These are phyloP conservation scores for Termitomyces sp. DNA, from an alignment of 768 basidiomycete species.

Conservation along the genomic window DNA sequence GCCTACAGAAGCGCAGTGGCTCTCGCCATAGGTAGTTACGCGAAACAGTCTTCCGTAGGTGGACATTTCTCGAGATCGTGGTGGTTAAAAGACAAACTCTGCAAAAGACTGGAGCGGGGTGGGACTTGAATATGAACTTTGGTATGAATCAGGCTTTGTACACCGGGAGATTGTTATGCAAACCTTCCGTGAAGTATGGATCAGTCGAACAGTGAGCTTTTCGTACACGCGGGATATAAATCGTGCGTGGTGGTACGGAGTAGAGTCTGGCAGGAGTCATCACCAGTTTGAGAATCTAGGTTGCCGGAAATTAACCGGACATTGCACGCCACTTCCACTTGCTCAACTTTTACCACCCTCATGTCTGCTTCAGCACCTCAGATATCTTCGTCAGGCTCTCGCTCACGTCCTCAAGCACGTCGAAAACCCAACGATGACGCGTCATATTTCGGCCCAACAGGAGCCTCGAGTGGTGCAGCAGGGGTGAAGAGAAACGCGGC, in stretches of 20 bases:
- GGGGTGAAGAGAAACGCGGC: conserved; percentile 62
- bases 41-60: conserved; percentile 89
- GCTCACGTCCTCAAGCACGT: conserved; percentile 60
- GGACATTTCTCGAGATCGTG: conserved; percentile 56
- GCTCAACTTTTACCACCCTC: conserved; percentile 8
- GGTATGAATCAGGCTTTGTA: neutral
- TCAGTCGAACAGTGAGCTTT: neutral
- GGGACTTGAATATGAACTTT: neutral
- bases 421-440: conserved; percentile 67
- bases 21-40: conserved; percentile 97
- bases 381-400: conserved; percentile 40
- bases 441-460: conserved; percentile 60
- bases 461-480: conserved; percentile 29
- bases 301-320: conserved; percentile 13
- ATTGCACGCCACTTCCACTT: neutral
- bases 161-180: neutral
- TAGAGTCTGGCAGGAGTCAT: conserved; percentile 4
- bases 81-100: conserved; percentile 1
- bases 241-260: conserved; percentile 8
- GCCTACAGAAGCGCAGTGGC: conserved; percentile 94
- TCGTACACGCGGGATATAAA: neutral
- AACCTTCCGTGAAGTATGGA: neutral
- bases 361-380: conserved; percentile 32
- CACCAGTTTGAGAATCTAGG: conserved; percentile 5
- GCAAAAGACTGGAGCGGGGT: neutral